Evolutionary conservation across 768 basidiomycete species (phyloP), one percentile per base, ranked within the genome.

Genomic region (Lactarius hengduanensis): DNA sequence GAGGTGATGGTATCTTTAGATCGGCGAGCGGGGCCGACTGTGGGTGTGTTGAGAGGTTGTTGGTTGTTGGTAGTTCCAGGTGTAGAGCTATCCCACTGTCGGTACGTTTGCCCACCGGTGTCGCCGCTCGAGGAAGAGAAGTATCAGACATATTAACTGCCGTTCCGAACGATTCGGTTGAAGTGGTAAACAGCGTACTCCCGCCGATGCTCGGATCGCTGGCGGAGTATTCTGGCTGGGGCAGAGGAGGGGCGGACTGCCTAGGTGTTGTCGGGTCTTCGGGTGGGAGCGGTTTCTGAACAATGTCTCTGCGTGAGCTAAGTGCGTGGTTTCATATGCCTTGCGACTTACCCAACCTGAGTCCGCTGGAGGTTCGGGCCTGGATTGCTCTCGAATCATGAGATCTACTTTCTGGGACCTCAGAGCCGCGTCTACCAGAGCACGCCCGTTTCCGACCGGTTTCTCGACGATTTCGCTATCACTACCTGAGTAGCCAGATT

Each of bases 341-440:
- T 55, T 26, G 30, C 9, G 30, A 34, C 55, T 28, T 34, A 56
- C 55, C 55, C 55, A 56, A 9, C 20, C 55, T 30, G n/a, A 53
- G 15, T 53, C 50, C 11, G 2, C 16, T 3, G 18, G 28, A 34
- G 55, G 55, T n/a, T 20, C 30, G 8, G 20, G 55, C 55, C 16
- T 56, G 28, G 55, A 56, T n/a, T 6, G 55, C 18, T 56, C 55
- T 56, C 55, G 7, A 34, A 56, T 56, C 55, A 56, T 28, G 30
- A 56, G 55, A 56, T 56, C 55, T 13, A 56, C 18, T 4, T 32
- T n/a, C 28, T 34, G 55, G 4, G 32, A 16, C 32, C 55, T 32
- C 11, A 56, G 8, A 16, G 55, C 55, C 16, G 6, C 28, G 11
- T 56, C 16, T 18, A 56, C 55, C 9, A 56, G 4, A 9, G 30